Percentiles rank a stretch among this genome's conserved stretches.
These are phyloP conservation scores for Vicia villosa DNA, from an alignment of 306 rosid species.

Conservation along the genomic window DNA sequence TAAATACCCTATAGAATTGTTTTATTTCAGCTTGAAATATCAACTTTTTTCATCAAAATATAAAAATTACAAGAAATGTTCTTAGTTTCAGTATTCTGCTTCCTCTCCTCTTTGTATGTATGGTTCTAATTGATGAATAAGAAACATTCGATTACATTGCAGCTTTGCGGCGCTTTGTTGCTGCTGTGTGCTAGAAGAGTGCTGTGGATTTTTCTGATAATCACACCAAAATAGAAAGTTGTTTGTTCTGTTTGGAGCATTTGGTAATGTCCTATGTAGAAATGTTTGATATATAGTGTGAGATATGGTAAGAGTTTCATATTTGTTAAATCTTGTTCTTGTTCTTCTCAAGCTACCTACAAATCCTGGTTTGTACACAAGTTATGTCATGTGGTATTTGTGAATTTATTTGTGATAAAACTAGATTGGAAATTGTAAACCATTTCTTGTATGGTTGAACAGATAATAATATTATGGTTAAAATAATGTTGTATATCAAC, in stretches of 20 bases:
- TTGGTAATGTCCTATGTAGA: constrained; percentile 19
- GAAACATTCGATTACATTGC: constrained; percentile 38
- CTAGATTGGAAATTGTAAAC: constrained; percentile 15
- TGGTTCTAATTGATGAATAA: constrained; percentile 15
- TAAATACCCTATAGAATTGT: neutral
- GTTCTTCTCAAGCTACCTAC: neutral
- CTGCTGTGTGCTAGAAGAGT: constrained; percentile 88
- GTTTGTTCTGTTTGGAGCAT: constrained; percentile 23
- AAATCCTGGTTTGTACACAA: constrained; percentile 13
- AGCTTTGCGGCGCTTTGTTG: constrained; percentile 91
- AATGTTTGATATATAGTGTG: constrained; percentile 21
- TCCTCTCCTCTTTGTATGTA: neutral
- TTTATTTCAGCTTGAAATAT: constrained; percentile 22
- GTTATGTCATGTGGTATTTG: constrained; percentile 28
- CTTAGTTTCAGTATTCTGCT: constrained; percentile 5
- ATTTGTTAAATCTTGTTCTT: neutral
- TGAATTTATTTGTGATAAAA: constrained; percentile 4
- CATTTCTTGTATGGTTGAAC: constrained; percentile 9
- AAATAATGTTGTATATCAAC: neutral
- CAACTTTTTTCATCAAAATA: neutral
- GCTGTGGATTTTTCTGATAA: constrained; percentile 56
- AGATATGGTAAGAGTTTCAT: constrained; percentile 10
- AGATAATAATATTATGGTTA: constrained; percentile 27
- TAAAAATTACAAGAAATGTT: neutral
- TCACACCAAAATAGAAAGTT: neutral